Conservation (phyloP, 768 basidiomycete genomes). For the Nevesoporus exiguus region DNA sequence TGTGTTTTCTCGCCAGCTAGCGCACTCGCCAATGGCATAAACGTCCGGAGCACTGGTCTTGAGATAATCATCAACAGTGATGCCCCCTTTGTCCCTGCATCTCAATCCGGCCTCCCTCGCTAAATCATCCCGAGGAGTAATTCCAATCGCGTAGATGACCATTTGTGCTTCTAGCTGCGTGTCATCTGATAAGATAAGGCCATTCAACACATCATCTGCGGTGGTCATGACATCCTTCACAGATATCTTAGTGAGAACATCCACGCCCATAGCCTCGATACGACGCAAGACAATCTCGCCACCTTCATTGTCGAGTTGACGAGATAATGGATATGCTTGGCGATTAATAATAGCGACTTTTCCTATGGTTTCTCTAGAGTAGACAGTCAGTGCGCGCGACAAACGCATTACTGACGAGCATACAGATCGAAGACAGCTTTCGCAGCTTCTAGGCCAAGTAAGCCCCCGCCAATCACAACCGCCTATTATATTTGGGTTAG, state of each 20-base stretch:
- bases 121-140: constrained; percentile 66
- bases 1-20: constrained; percentile 61
- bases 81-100: constrained; percentile 48
- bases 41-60: constrained; percentile 56
- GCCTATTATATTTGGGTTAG: not conserved
- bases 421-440: constrained; percentile 64
- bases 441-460: constrained; percentile 72
- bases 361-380: constrained; percentile 32
- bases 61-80: constrained; percentile 55
- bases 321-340: constrained; percentile 50
- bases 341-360: constrained; percentile 54
- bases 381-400: not conserved
- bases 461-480: constrained; percentile 61
- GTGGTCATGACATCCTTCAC: constrained; percentile 38
- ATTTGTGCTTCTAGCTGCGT: constrained; percentile 46
- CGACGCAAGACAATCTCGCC: constrained; percentile 59
- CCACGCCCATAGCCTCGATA: constrained; percentile 58
- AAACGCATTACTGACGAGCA: not conserved
- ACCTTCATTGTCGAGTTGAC: constrained; percentile 54
- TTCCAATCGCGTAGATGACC: constrained; percentile 68
- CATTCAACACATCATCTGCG: constrained; percentile 39
- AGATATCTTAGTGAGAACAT: constrained; percentile 44
- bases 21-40: constrained; percentile 77
- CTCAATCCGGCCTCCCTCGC: constrained; percentile 51
- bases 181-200: constrained; percentile 50